These are phyloP conservation scores for Beauveria pseudobassiana DNA, from an alignment of 2,329 filamentous ascomycete genomes.

Conservation along the genomic window DNA sequence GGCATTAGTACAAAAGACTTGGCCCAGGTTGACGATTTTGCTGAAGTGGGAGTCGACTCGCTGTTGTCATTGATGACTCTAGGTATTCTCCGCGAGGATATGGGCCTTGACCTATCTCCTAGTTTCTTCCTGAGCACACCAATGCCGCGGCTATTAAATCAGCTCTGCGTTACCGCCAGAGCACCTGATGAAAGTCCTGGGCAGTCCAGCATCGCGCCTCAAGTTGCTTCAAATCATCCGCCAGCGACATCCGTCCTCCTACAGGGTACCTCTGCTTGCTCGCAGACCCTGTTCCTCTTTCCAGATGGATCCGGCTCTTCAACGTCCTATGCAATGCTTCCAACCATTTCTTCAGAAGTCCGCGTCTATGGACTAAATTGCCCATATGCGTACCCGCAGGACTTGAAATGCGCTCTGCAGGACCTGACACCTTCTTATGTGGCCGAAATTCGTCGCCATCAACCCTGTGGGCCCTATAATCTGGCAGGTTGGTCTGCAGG, in stretches of 20 bases:
- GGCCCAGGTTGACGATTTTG: slow-evolving; percentile 46
- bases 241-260: slow-evolving; percentile 18
- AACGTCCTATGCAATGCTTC: slow-evolving; percentile 11
- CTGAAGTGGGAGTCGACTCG: slow-evolving; percentile 52
- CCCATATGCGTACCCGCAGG: slow-evolving; percentile 46
- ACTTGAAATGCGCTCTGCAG: slow-evolving; percentile 12
- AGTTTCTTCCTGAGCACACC: background rate
- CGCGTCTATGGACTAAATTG: slow-evolving; percentile 17
- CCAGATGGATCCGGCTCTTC: slow-evolving; percentile 24
- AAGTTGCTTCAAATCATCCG: background rate
- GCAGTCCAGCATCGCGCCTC: background rate
- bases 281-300: slow-evolving; percentile 17
- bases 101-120: background rate
- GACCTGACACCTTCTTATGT: background rate
- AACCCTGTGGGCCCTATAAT: background rate
- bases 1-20: slow-evolving; percentile 47
- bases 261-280: slow-evolving; percentile 10
- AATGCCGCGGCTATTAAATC: background rate
- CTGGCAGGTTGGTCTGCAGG: background rate
- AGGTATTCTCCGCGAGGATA: background rate
- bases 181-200: too few relatives aligned
- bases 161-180: too few relatives aligned
- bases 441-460: background rate
- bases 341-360: slow-evolving; percentile 13
- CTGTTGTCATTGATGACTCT: slow-evolving; percentile 49